These are phyloP conservation scores for Thelephora ganbajun DNA, from an alignment of 768 basidiomycete genomes.

Conservation along the genomic window DNA sequence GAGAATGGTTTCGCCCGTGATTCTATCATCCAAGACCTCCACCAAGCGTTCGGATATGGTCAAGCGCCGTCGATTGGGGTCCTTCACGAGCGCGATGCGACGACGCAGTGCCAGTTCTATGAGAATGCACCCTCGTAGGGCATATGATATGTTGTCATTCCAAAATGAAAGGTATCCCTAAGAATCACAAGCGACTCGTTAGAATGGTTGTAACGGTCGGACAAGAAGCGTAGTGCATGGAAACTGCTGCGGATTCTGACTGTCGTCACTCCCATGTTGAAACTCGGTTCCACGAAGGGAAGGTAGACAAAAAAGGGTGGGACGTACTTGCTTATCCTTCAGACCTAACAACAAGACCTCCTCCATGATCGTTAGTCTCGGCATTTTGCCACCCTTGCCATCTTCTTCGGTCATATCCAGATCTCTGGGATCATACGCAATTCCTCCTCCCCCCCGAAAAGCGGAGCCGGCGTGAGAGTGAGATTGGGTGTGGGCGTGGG, in stretches of 20 bases:
- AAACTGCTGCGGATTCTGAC: no score
- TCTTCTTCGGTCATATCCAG: conserved; percentile 59
- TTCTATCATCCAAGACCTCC: conserved; percentile 83
- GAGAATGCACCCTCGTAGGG: conserved; percentile 94
- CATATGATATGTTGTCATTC: conserved; percentile 99
- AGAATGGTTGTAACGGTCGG: no score
- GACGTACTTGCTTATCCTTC: conserved; percentile 86
- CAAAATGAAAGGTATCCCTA: conserved; percentile 95
- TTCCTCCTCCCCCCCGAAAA: conserved; percentile 73
- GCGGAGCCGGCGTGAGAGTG: conserved; percentile 63
- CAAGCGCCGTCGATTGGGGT: conserved; percentile 61
- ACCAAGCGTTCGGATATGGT: conserved; percentile 73
- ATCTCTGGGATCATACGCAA: conserved; percentile 92
- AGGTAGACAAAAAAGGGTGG: no score
- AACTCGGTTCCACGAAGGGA: conserved; percentile 2
- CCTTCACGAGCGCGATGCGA: conserved; percentile 82
- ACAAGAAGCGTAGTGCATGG: no score
- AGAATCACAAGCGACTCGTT: conserved; percentile 4
- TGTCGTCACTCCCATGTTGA: conserved; percentile 10
- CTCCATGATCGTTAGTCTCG: conserved; percentile 89
- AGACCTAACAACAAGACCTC: conserved; percentile 88
- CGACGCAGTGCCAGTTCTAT: conserved; percentile 93
- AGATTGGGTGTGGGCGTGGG: conserved; percentile 12
- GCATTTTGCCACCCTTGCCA: conserved; percentile 58
- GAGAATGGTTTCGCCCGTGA: conserved; percentile 91